Base-by-base conservation (phyloP, 352 stramenopile genomes). In the Globisporangium alternatum region DNA sequence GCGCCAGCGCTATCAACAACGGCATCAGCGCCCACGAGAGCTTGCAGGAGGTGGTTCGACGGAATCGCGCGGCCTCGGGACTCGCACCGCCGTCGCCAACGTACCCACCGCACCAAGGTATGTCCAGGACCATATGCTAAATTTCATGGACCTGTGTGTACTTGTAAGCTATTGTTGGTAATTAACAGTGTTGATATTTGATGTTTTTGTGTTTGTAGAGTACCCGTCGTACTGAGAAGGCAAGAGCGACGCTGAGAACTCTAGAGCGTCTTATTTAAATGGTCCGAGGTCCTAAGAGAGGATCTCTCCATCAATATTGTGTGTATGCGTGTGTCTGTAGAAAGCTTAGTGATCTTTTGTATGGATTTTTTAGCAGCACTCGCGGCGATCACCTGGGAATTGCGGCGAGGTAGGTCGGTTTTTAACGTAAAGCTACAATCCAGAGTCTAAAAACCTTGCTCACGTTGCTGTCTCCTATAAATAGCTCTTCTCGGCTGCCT, bases 211-310 rank as follows among this genome's bases (percentile, higher is more conserved):
- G n/a, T 55, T 21, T 56, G 30, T 56, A 56, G 51, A 56, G 51
- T 43, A 43, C 19, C 51, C 30, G 33, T 56, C 51, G 30, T 56
- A 43, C 51, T 56, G 51, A 56, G 49, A 28, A 45, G 39, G 28
- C 17, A 37, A 37, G 28, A 56, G 25, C 22, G 37, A 43, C 9
- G 9, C 2, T 5, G 37, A 43, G 37, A 19, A 9, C 31, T 35
- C 31, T 9, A 7, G 6, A 37, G 31, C 31, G 39, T 6, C 15
- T 48, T 52, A 52, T 52, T 52, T 52, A 47, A 47, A 48, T 48
- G 19, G 43, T 6, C 5, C 19, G 43, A 21, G 43, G 17, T 22
- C 43, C 17, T 19, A 48, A 22, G 19, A 48, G 41, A 49, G 13
- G 43, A 47, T 0, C 2, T 22, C 43, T 21, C 5, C 41, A 21